A percentile compares a stretch with the other conserved stretches of the same genome.
These are phyloP conservation scores for Colletotrichum agaves DNA, from an alignment of 2,329 filamentous ascomycete species.

Conservation along the genomic window DNA sequence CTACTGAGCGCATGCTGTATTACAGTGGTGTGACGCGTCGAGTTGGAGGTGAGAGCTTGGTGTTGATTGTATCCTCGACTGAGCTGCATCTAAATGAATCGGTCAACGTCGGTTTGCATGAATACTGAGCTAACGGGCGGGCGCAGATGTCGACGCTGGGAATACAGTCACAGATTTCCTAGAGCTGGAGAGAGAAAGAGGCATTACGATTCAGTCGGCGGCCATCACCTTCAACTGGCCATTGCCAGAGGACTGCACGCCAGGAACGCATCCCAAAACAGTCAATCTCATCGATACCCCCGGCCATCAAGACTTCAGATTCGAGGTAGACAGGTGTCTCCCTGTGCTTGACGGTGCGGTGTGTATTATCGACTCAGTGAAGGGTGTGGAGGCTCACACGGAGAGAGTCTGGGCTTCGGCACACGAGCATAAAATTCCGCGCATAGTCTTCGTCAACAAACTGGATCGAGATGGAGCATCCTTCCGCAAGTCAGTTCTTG, in stretches of 20 bases:
- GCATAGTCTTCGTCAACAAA: slow-evolving; percentile 82
- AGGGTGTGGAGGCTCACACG: slow-evolving; percentile 95
- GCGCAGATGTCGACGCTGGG: slow-evolving; percentile 87
- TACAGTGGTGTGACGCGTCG: slow-evolving; percentile 90
- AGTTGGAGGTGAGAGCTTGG: slow-evolving; percentile 70
- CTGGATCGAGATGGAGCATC: slow-evolving; percentile 80
- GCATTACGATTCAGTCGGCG: slow-evolving; percentile 97
- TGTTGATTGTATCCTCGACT: not conserved
- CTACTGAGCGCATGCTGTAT: slow-evolving; percentile 98
- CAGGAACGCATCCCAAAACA: slow-evolving; percentile 64
- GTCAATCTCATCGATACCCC: slow-evolving; percentile 97
- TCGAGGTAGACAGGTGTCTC: slow-evolving; percentile 92
- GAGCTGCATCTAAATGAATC: not conserved
- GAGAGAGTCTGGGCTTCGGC: slow-evolving; percentile 97
- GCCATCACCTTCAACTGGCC: slow-evolving; percentile 97
- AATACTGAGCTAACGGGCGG: not conserved
- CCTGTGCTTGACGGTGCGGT: slow-evolving; percentile 89
- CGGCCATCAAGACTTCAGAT: slow-evolving; percentile 96
- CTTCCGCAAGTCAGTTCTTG: slow-evolving; percentile 86
- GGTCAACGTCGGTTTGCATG: not conserved
- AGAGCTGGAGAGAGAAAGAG: slow-evolving; percentile 88
- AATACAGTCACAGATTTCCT: slow-evolving; percentile 98
- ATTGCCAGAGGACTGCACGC: slow-evolving; percentile 58
- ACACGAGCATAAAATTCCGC: slow-evolving; percentile 84
- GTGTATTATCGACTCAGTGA: slow-evolving; percentile 92